Evolutionary conservation across 257 asterid genomes (phyloP).

Genomic region (Dorcoceras hygrometricum): DNA sequence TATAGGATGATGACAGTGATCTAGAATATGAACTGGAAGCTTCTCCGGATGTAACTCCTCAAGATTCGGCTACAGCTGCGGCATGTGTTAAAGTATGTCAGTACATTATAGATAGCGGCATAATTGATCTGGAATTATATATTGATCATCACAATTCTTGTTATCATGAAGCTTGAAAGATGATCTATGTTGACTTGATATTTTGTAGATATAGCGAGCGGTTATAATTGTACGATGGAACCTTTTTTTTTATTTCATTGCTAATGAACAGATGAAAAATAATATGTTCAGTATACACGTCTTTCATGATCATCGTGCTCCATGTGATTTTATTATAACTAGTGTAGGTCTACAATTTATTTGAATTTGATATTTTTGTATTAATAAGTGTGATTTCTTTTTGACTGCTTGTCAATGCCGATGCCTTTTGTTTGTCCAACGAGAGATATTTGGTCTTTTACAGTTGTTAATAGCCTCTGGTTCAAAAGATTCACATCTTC

Average conservation of each 20-base stretch:
- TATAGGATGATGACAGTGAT: constrained; percentile 88
- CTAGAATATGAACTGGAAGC: constrained; percentile 71
- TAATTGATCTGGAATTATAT: constrained; percentile 6
- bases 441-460: constrained; percentile 12
- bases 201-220: constrained; percentile 4
- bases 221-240: not conserved
- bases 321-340: no score
- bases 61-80: constrained; percentile 64
- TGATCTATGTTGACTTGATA: not conserved
- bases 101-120: not conserved
- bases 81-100: constrained; percentile 71
- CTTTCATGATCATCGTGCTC: no score
- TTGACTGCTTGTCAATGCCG: not conserved
- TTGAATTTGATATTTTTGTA: not conserved
- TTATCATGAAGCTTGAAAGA: not conserved
- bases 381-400: constrained; percentile 5
- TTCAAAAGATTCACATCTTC: constrained; percentile 39
- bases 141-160: constrained; percentile 8
- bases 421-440: constrained; percentile 15
- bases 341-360: not conserved
- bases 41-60: constrained; percentile 60
- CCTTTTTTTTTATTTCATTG: no score
- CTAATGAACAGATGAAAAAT: no score
- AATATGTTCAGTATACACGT: no score
- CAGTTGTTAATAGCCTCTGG: constrained; percentile 75